Base-by-base conservation (phyloP, 2,329 filamentous ascomycete genomes). In the Meredithiella fracta region DNA sequence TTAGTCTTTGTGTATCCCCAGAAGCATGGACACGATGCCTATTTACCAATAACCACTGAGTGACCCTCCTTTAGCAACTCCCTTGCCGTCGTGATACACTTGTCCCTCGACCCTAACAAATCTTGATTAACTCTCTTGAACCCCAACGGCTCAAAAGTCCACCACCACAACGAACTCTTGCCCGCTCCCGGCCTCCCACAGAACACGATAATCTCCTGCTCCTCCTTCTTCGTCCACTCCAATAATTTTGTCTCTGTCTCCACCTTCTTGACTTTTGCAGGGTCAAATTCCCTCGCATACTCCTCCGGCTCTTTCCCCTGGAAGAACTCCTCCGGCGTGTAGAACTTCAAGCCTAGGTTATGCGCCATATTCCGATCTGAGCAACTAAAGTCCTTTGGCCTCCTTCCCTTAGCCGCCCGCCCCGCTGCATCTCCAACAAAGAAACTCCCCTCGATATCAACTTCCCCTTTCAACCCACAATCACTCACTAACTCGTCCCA, bases 121-220 rank as follows among this genome's bases (percentile, higher is more conserved):
- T 97, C 92, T 70, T 97, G 92, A 63, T 97, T 98, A 29, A 96
- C 79, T 51, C 92, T 79, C 65, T 80, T 78, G 65, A 94, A 97
- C 2, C 82, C 85, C 26, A 92, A 69, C 23, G 85, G 85, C 65
- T 89, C 75, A 37, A 97, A 71, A 60, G 85, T 72, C 60, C 77
- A 81, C 80, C 83, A 87, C 69, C 84, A 96, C 64, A 92, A 95
- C 0, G 88, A 91, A 40, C 87, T 94, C 68, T 98, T 97, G 17
- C 92, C 92, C 2, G 88, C 81, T 1, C 86, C 90, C 0, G 92
- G 92, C 51, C 86, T 87, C 1, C 92, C 92, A 64, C 86, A 91
- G 66, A 94, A 87, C 6, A 97, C 68, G 23, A 97, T 78, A 14
- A 97, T 72, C 56, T 96, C 90, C 60, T 80, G 67, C 4, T 77